phyloP scores from a whole-genome alignment of 768 basidiomycete species.

The Saitozyma sp. region DNA sequence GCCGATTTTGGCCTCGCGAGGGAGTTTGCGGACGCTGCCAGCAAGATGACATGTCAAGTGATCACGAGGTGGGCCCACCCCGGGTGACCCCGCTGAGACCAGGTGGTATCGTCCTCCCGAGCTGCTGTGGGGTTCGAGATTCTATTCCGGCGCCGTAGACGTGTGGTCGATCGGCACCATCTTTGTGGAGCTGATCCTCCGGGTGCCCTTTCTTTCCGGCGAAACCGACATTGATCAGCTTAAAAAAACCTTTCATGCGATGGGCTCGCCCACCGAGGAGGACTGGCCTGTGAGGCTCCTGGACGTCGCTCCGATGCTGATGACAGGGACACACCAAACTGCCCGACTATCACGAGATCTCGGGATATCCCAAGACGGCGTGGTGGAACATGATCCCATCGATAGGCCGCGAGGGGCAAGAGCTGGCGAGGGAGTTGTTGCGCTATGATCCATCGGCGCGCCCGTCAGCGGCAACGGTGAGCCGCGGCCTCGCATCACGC shows the following conservation, averaged over 20 bases:
- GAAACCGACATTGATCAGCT: conserved; percentile 97
- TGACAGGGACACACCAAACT: conserved; percentile 83
- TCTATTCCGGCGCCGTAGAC: conserved; percentile 89
- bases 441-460: conserved; percentile 82
- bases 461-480: conserved; percentile 73
- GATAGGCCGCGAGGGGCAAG: conserved; percentile 79
- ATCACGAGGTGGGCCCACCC: conserved; percentile 75
- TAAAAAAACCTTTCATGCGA: conserved; percentile 86
- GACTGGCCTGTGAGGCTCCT: conserved; percentile 81
- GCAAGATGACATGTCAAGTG: conserved; percentile 97
- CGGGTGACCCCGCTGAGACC: neutral
- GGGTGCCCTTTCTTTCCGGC: conserved; percentile 91
- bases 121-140: conserved; percentile 82
- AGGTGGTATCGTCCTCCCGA: conserved; percentile 99
- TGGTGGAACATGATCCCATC: conserved; percentile 87
- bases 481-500: conserved; percentile 30
- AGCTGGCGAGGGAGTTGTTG: conserved; percentile 75
- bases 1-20: conserved; percentile 98
- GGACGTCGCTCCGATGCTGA: conserved; percentile 1
- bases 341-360: conserved; percentile 83
- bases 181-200: conserved; percentile 93
- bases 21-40: conserved; percentile 91
- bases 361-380: conserved; percentile 78
- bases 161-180: conserved; percentile 98
- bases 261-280: conserved; percentile 93